Evolutionary conservation across 139 green algal species (phyloP).

Genomic region (Picochlorum sp.): DNA sequence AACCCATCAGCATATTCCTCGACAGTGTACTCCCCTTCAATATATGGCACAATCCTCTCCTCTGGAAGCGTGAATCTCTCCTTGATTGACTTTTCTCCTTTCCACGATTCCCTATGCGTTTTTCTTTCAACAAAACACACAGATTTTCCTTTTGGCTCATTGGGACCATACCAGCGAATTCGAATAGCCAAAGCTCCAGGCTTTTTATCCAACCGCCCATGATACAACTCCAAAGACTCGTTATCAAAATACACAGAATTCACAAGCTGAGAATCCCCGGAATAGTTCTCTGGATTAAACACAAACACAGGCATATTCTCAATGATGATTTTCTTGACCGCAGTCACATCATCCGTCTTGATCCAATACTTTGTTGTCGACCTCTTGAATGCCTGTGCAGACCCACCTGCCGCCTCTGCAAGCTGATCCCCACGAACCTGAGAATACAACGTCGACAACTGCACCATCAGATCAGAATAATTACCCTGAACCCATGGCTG

Average conservation of each 20-base stretch:
- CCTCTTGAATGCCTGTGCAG: conserved; percentile 72
- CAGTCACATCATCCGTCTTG: conserved; percentile 71
- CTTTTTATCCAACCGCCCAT: conserved; percentile 88
- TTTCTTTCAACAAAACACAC: conserved; percentile 91
- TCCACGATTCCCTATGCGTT: conserved; percentile 82
- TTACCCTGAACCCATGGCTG: conserved; percentile 86
- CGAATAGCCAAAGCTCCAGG: conserved; percentile 78
- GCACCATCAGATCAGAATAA: conserved; percentile 81
- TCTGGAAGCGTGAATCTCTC: conserved; percentile 77
- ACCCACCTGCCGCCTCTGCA: conserved; percentile 33
- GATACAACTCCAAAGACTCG: conserved; percentile 82
- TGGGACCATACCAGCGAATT: conserved; percentile 81
- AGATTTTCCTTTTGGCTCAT: conserved; percentile 32
- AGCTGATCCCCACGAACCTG: conserved; percentile 67
- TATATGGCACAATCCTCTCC: conserved; percentile 67
- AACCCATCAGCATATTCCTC: conserved; percentile 44
- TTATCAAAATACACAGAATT: conserved; percentile 89
- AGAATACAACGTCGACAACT: conserved; percentile 71
- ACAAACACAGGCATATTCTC: conserved; percentile 90
- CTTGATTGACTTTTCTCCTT: conserved; percentile 86
- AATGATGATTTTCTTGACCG: conserved; percentile 84
- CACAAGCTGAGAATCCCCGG: conserved; percentile 68
- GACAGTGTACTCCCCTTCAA: conserved; percentile 64
- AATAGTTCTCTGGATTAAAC: conserved; percentile 27
- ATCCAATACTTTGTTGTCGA: conserved; percentile 96